Conservation (phyloP, 352 stramenopile genomes). For the Hyaloperonospora brassicae region DNA sequence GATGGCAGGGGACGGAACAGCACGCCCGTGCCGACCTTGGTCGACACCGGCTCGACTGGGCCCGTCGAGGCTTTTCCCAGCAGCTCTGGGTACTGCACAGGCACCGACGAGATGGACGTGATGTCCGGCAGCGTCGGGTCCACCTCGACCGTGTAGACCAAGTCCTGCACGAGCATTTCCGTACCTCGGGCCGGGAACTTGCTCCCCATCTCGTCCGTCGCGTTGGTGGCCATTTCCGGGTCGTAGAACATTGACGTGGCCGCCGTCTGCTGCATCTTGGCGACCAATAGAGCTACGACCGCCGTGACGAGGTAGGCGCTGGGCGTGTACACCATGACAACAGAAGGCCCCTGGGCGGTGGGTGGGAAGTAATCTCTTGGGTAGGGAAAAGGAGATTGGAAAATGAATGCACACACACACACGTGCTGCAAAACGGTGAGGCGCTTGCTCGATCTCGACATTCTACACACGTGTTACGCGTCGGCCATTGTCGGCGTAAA, state of each 20-base stretch:
- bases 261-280: constrained; percentile 17
- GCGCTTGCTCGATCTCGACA: no score
- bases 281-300: constrained; percentile 9
- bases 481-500: no score
- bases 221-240: constrained; percentile 5
- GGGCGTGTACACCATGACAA: constrained; percentile 24
- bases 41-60: constrained; percentile 14
- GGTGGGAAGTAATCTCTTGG: background rate
- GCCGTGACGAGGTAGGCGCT: constrained; percentile 23
- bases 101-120: constrained; percentile 15
- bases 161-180: constrained; percentile 12
- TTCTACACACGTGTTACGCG: no score
- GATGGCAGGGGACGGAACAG: background rate
- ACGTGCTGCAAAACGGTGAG: no score
- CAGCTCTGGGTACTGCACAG: constrained; percentile 11
- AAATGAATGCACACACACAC: no score
- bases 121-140: constrained; percentile 27
- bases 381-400: background rate
- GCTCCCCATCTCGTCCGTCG: constrained; percentile 8
- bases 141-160: constrained; percentile 5
- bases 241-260: constrained; percentile 18
- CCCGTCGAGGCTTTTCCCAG: constrained; percentile 14
- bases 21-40: constrained; percentile 19
- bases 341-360: background rate
- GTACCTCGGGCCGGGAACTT: constrained; percentile 9